phyloP scores from a whole-genome alignment of 176 grass and related monocot species.

The Dendrocalamus sinicus region DNA sequence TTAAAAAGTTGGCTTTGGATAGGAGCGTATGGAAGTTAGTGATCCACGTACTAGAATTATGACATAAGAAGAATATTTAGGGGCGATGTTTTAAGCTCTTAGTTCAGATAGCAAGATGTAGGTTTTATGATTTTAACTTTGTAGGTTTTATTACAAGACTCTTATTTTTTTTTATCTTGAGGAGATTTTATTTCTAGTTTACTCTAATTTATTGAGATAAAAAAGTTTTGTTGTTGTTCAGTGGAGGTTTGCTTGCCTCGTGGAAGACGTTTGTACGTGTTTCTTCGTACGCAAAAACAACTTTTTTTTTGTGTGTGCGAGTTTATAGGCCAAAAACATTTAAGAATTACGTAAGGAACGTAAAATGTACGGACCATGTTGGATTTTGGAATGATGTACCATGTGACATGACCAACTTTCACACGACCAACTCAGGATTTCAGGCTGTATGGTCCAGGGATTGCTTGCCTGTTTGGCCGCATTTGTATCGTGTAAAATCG shows the following conservation, averaged over 20 bases:
- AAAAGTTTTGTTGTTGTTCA: too few relatives aligned
- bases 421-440: background rate
- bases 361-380: background rate
- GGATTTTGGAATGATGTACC: background rate
- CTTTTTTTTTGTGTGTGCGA: background rate
- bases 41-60: too few relatives aligned
- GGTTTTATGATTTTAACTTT: too few relatives aligned
- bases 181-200: too few relatives aligned
- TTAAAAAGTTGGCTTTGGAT: too few relatives aligned
- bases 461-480: slow-evolving; percentile 11
- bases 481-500: background rate
- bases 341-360: background rate
- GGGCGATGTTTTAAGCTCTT: too few relatives aligned
- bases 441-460: slow-evolving; percentile 14
- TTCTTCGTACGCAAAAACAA: background rate
- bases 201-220: too few relatives aligned
- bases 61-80: too few relatives aligned
- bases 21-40: too few relatives aligned
- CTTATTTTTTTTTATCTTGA: too few relatives aligned
- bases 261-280: background rate
- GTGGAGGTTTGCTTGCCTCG: background rate
- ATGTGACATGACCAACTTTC: slow-evolving; percentile 1
- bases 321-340: background rate
- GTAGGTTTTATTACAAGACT: too few relatives aligned
- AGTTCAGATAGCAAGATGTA: too few relatives aligned